Conservation (phyloP, 2,329 filamentous ascomycete genomes). For the Penicillium thymicola region DNA sequence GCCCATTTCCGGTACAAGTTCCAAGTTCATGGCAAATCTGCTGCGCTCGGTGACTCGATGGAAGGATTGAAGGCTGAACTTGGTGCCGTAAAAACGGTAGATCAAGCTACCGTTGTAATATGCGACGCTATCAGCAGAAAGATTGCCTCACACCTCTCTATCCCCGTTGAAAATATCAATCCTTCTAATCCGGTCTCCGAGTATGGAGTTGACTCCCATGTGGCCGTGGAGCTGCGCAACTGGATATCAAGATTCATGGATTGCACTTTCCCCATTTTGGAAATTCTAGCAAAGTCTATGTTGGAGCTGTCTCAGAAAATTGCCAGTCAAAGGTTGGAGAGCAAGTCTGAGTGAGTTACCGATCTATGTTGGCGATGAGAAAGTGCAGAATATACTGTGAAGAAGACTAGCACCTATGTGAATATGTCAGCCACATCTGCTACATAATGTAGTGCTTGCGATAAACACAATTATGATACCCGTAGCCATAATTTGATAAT, state of each 20-base stretch:
- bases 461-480: too few species aligned
- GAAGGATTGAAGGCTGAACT: constrained; percentile 15
- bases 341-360: neutral
- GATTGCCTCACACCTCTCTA: constrained; percentile 20
- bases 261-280: constrained; percentile 27
- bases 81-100: constrained; percentile 4
- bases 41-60: neutral
- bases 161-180: constrained; percentile 21
- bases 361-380: neutral
- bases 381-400: too few species aligned
- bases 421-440: too few species aligned
- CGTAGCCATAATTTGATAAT: too few species aligned
- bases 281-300: constrained; percentile 28
- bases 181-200: constrained; percentile 28
- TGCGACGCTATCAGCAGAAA: constrained; percentile 16
- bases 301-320: constrained; percentile 24
- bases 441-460: too few species aligned
- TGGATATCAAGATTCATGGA: constrained; percentile 40
- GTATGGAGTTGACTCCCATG: constrained; percentile 44
- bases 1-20: constrained; percentile 21
- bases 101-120: constrained; percentile 19
- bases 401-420: too few species aligned
- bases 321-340: constrained; percentile 5
- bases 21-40: neutral
- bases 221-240: constrained; percentile 46